A percentile compares a stretch with the other conserved stretches of the same genome.
Evolutionary conservation across 257 asterid species (phyloP).

Genomic region (Penstemon davidsonii): DNA sequence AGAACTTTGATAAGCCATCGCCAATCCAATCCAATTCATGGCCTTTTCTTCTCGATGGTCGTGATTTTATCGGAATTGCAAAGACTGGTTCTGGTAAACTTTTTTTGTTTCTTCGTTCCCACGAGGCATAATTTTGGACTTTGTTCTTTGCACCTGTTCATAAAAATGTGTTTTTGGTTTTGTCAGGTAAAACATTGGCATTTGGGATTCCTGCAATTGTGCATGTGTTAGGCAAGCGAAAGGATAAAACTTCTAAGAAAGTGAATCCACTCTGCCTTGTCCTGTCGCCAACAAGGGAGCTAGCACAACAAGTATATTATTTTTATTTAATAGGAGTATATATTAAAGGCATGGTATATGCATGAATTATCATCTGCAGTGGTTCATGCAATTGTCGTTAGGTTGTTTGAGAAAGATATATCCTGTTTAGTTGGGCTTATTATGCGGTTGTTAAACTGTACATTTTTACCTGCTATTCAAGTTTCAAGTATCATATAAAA

Average conservation of each 20-base stretch:
- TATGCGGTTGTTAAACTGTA: neutral
- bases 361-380: neutral
- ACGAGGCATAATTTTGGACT: neutral
- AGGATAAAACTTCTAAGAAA: constrained; percentile 42
- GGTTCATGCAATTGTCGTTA: neutral
- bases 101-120: neutral
- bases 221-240: constrained; percentile 66
- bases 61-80: constrained; percentile 95
- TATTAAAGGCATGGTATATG: neutral
- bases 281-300: constrained; percentile 94
- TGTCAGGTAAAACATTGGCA: constrained; percentile 88
- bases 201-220: constrained; percentile 92
- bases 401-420: neutral
- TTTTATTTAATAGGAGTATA: neutral
- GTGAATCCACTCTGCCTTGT: constrained; percentile 69
- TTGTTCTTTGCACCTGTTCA: neutral
- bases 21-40: constrained; percentile 95
- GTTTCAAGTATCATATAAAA: neutral
- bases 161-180: constrained; percentile 20
- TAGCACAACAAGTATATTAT: constrained; percentile 88
- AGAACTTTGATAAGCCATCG: constrained; percentile 78
- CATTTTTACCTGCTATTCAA: neutral
- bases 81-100: constrained; percentile 85
- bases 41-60: constrained; percentile 91
- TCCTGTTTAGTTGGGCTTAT: neutral